Percentiles rank a stretch among this genome's conserved stretches.
phyloP scores from a whole-genome alignment of 75 land plant species.

The Selaginella tamariscina region DNA sequence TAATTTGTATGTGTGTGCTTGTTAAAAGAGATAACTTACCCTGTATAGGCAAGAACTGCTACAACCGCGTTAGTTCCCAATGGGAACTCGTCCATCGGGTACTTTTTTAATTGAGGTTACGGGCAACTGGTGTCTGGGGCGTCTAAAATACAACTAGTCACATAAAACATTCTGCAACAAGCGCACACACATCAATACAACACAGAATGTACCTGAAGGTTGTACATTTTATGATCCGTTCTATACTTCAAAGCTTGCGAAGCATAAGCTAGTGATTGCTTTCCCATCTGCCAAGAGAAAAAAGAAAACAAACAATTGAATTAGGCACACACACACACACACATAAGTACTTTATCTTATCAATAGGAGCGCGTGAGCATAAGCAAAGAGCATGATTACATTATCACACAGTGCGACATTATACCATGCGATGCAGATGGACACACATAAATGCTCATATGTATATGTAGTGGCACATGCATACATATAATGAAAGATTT shows the following conservation, averaged over 20 bases:
- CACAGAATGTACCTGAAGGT: constrained; percentile 52
- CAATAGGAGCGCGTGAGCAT: no score
- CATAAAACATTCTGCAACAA: no score
- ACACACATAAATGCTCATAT: no score
- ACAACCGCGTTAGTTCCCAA: constrained; percentile 98
- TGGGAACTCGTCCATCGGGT: constrained; percentile 81
- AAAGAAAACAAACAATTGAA: background rate
- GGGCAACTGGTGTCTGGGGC: constrained; percentile 87
- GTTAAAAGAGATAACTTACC: constrained; percentile 32
- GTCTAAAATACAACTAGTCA: constrained; percentile 42
- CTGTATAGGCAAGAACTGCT: constrained; percentile 92
- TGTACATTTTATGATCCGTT: constrained; percentile 75
- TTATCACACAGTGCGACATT: no score
- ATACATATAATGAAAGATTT: no score
- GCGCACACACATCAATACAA: background rate
- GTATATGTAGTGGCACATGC: no score
- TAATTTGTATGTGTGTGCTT: no score
- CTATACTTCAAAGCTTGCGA: constrained; percentile 59
- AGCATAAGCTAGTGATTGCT: constrained; percentile 94
- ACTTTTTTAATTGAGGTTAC: constrained; percentile 58
- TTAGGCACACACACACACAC: constrained; percentile 14
- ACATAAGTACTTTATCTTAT: constrained; percentile 1
- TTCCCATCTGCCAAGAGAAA: constrained; percentile 71
- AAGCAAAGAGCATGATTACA: no score
- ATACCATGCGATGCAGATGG: no score